Conservation (phyloP, 2,329 filamentous ascomycete species). For the Trichophyton mentagrophytes region DNA sequence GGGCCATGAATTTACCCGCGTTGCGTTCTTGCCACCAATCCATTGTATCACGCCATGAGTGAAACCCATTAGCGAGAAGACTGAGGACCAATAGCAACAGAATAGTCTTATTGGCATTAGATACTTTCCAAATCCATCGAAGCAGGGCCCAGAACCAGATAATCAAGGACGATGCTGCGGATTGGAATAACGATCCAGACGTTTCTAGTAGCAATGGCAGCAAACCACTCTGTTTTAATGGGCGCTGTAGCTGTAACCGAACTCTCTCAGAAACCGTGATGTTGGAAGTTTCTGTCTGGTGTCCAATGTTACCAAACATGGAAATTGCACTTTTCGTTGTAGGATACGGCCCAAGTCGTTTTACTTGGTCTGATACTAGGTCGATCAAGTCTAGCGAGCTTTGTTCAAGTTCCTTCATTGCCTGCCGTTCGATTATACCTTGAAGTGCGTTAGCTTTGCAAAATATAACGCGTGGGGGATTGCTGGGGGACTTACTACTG, state of each 20-base stretch:
- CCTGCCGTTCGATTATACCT: slow-evolving; percentile 49
- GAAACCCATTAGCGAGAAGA: slow-evolving; percentile 57
- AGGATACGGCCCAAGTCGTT: slow-evolving; percentile 34
- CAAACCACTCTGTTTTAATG: slow-evolving; percentile 48
- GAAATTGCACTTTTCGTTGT: slow-evolving; percentile 38
- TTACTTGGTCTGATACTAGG: slow-evolving; percentile 38
- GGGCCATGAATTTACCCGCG: slow-evolving; percentile 66
- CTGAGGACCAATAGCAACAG: slow-evolving; percentile 57
- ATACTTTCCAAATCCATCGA: slow-evolving; percentile 52
- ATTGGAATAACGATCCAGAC: slow-evolving; percentile 59
- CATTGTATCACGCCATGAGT: slow-evolving; percentile 59
- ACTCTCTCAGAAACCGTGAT: slow-evolving; percentile 25
- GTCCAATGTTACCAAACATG: slow-evolving; percentile 38
- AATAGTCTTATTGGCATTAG: slow-evolving; percentile 62
- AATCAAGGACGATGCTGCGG: slow-evolving; percentile 60
- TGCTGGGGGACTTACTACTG: slow-evolving; percentile 25
- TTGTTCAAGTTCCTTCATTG: slow-evolving; percentile 53
- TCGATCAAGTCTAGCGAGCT: slow-evolving; percentile 39
- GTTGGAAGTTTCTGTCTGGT: slow-evolving; percentile 29
- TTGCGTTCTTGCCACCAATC: slow-evolving; percentile 78
- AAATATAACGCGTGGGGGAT: not conserved
- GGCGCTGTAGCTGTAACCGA: slow-evolving; percentile 37
- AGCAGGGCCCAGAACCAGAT: slow-evolving; percentile 60
- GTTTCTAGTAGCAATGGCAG: slow-evolving; percentile 61
- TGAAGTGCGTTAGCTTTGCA: slow-evolving; percentile 5